A percentile compares a stretch with the other conserved stretches of the same genome.
These are phyloP conservation scores for Aspergillus coremiiformis DNA, from an alignment of 495 filamentous ascomycete species.

Conservation along the genomic window DNA sequence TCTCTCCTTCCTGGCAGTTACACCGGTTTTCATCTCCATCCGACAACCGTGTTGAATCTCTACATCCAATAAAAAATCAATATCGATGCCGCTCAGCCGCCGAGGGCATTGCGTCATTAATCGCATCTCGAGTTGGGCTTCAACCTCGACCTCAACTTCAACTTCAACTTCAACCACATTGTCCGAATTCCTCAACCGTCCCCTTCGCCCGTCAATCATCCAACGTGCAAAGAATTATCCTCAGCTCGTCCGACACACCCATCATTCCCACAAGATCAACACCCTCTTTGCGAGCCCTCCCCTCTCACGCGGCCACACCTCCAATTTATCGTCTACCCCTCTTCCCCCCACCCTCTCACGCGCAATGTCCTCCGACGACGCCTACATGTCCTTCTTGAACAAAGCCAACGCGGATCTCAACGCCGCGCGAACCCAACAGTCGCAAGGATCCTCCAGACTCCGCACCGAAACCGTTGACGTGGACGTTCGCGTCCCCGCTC, in stretches of 20 bases:
- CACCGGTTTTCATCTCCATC: no score
- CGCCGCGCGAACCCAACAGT: constrained; percentile 25
- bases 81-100: constrained; percentile 11
- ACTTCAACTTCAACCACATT: constrained; percentile 16
- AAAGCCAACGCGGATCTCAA: constrained; percentile 70
- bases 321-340: constrained; percentile 1
- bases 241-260: background rate
- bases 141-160: constrained; percentile 15
- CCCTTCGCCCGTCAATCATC: background rate
- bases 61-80: background rate
- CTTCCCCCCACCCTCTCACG: constrained; percentile 14
- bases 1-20: no score
- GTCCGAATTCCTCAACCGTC: constrained; percentile 1
- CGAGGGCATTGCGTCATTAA: constrained; percentile 38
- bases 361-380: constrained; percentile 68
- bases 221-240: constrained; percentile 1
- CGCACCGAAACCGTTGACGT: constrained; percentile 46
- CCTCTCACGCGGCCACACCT: background rate
- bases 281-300: constrained; percentile 11
- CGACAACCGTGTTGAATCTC: no score
- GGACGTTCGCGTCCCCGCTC: constrained; percentile 44
- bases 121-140: constrained; percentile 17
- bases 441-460: constrained; percentile 28
- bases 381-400: constrained; percentile 73
- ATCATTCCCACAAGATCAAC: background rate